A percentile compares a stretch with the other conserved stretches of the same genome.
These are phyloP conservation scores for Russula lepida DNA, from an alignment of 768 basidiomycete species.

Conservation along the genomic window DNA sequence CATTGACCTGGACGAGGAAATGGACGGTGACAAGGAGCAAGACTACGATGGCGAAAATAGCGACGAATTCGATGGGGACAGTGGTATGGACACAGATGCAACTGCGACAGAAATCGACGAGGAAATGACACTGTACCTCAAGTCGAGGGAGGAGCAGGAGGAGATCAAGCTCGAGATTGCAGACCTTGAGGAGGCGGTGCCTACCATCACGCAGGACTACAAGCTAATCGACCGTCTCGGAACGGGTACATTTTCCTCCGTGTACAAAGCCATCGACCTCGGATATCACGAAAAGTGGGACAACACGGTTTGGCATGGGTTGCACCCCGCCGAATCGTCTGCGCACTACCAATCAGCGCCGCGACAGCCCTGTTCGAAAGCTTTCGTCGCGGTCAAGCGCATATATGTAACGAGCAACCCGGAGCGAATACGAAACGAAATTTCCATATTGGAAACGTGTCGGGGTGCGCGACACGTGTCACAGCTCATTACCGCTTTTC, in stretches of 20 bases:
- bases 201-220: constrained; percentile 60
- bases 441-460: constrained; percentile 79
- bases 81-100: constrained; percentile 28
- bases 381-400: constrained; percentile 89
- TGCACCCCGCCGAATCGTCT: constrained; percentile 52
- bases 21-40: constrained; percentile 42
- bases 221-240: constrained; percentile 83
- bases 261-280: constrained; percentile 94
- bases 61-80: constrained; percentile 26
- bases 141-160: constrained; percentile 55
- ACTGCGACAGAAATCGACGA: constrained; percentile 49
- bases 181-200: constrained; percentile 58
- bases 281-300: constrained; percentile 68
- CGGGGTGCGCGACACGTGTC: constrained; percentile 82
- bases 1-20: constrained; percentile 44
- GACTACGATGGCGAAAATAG: constrained; percentile 22
- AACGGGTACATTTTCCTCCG: constrained; percentile 96
- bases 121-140: constrained; percentile 48
- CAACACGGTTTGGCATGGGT: constrained; percentile 64
- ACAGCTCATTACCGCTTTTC: constrained; percentile 91
- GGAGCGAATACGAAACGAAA: constrained; percentile 85
- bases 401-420: constrained; percentile 97
- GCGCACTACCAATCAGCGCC: constrained; percentile 53
- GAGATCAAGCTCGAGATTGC: constrained; percentile 74
- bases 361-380: constrained; percentile 38